Conservation (phyloP, 2,329 filamentous ascomycete genomes). For the Trichoderma atrobrunneum region DNA sequence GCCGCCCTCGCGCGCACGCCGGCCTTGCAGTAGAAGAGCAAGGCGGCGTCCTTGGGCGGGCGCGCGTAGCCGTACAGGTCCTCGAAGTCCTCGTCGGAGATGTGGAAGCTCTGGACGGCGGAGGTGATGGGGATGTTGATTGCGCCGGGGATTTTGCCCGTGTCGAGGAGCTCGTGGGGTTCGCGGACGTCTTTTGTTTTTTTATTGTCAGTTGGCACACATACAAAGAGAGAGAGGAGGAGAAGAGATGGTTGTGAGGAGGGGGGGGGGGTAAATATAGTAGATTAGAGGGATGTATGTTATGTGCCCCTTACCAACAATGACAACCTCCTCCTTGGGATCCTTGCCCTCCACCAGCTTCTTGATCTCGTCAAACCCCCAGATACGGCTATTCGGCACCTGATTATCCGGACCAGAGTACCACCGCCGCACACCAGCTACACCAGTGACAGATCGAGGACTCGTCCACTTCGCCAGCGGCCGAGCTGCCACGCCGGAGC, state of each 20-base stretch:
- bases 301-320: slow-evolving; percentile 46
- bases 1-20: slow-evolving; percentile 80
- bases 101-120: slow-evolving; percentile 74
- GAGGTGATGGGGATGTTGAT: slow-evolving; percentile 79
- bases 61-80: slow-evolving; percentile 76
- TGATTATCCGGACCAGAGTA: slow-evolving; percentile 24
- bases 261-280: background rate
- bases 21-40: slow-evolving; percentile 92
- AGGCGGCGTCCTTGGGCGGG: slow-evolving; percentile 51
- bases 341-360: slow-evolving; percentile 10
- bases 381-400: slow-evolving; percentile 36
- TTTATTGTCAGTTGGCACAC: no score
- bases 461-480: background rate
- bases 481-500: background rate
- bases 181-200: slow-evolving; percentile 56
- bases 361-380: slow-evolving; percentile 41
- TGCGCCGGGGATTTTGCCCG: slow-evolving; percentile 74
- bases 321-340: slow-evolving; percentile 32
- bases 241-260: background rate
- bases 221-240: background rate
- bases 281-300: background rate
- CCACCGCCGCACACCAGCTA: slow-evolving; percentile 26
- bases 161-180: slow-evolving; percentile 60
- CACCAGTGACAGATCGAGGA: no score
- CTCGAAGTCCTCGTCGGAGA: slow-evolving; percentile 74